phyloP scores from a whole-genome alignment of 1,284 basidiomycete species.

The Tilletia setariae region DNA sequence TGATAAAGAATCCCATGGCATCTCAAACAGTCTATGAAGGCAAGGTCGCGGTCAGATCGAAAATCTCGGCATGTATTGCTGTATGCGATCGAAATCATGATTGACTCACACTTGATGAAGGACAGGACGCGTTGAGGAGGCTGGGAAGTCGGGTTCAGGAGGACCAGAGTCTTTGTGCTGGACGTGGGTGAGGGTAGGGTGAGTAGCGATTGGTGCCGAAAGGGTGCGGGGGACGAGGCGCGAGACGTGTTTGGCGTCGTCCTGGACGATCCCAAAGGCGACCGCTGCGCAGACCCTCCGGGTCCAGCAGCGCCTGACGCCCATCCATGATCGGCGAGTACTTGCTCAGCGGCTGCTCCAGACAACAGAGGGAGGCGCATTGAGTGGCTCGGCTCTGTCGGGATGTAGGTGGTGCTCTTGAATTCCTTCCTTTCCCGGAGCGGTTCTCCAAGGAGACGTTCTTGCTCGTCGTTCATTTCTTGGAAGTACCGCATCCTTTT shows the following conservation, averaged over 20 bases:
- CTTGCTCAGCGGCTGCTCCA: slow-evolving; percentile 30
- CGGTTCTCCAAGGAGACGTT: slow-evolving; percentile 27
- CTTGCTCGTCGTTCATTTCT: slow-evolving; percentile 33
- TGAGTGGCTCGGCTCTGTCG: slow-evolving; percentile 58
- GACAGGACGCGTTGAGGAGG: slow-evolving; percentile 40
- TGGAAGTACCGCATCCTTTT: slow-evolving; percentile 58
- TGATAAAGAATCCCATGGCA: slow-evolving; percentile 61
- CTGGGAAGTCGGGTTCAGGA: slow-evolving; percentile 44
- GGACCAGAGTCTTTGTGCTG: slow-evolving; percentile 24
- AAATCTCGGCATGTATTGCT: too few species aligned
- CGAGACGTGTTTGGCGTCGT: slow-evolving; percentile 28
- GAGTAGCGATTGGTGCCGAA: slow-evolving; percentile 21
- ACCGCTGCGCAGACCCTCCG: slow-evolving; percentile 20
- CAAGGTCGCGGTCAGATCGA: too few species aligned
- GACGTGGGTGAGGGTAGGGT: slow-evolving; percentile 24
- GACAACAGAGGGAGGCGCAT: slow-evolving; percentile 55
- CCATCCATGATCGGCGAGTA: too few species aligned
- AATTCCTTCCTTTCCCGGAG: slow-evolving; percentile 52
- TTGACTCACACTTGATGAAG: slow-evolving; percentile 43
- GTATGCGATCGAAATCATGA: too few species aligned
- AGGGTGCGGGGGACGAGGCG: slow-evolving; percentile 21
- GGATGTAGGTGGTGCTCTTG: slow-evolving; percentile 57
- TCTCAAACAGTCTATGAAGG: slow-evolving; percentile 56
- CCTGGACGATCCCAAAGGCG: slow-evolving; percentile 25
- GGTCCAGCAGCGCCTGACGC: slow-evolving; percentile 18